Evolutionary conservation across 768 basidiomycete genomes (phyloP).

Genomic region (Termitomyces sp.): DNA sequence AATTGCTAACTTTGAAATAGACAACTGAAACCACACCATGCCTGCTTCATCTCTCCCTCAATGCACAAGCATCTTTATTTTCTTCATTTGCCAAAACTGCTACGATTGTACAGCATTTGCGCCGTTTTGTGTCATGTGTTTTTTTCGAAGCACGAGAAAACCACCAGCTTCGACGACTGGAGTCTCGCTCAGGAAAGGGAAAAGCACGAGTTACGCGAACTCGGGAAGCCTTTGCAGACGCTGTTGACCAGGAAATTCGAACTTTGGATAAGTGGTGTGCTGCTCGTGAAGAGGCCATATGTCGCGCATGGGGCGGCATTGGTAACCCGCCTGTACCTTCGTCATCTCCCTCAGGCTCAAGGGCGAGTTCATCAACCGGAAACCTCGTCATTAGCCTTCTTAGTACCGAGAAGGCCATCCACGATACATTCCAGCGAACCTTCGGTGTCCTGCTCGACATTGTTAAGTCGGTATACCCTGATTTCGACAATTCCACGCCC

Average conservation of each 20-base stretch:
- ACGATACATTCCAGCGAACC: conserved; percentile 48
- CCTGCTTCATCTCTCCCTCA: conserved; percentile 61
- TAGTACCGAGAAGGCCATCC: conserved; percentile 52
- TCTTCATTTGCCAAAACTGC: conserved; percentile 51
- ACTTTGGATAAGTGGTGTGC: conserved; percentile 69
- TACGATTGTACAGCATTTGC: conserved; percentile 30
- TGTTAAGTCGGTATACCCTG: conserved; percentile 27
- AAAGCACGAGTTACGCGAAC: conserved; percentile 41
- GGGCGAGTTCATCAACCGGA: conserved; percentile 21
- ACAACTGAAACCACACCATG: conserved; percentile 48
- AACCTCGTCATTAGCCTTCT: conserved; percentile 59
- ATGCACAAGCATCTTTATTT: conserved; percentile 62
- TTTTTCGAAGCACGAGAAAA: background rate
- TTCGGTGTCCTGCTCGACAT: conserved; percentile 54
- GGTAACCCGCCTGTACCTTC: background rate
- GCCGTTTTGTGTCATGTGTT: conserved; percentile 1
- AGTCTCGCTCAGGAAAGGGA: conserved; percentile 7
- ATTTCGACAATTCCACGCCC: conserved; percentile 17
- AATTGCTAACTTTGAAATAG: conserved; percentile 22
- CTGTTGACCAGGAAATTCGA: conserved; percentile 54
- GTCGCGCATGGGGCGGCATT: conserved; percentile 45
- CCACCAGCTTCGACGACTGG: background rate
- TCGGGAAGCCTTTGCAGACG: conserved; percentile 80
- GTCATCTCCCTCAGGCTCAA: background rate
- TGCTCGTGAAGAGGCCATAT: conserved; percentile 58